Evolutionary conservation across 148 eudicot species (phyloP).

Genomic region (Silene latifolia): DNA sequence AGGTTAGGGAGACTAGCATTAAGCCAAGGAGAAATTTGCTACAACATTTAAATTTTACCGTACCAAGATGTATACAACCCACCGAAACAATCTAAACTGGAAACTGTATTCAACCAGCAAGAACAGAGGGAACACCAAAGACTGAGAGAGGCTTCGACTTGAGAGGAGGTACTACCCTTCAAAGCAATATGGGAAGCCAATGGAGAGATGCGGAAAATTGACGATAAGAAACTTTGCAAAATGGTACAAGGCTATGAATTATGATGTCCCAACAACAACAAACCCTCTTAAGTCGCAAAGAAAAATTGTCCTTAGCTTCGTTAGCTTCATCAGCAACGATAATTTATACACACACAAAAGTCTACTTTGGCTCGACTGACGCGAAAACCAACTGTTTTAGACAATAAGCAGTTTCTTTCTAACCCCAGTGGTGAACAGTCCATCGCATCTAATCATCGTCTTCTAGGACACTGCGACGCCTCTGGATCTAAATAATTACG

Average conservation of each 20-base stretch:
- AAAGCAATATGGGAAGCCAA: neutral
- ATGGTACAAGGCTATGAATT: neutral
- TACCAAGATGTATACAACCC: too few species aligned
- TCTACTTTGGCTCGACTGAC: neutral
- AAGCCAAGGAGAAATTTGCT: too few species aligned
- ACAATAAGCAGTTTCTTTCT: neutral
- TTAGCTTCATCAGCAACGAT: neutral
- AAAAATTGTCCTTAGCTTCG: neutral
- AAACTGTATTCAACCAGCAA: too few species aligned
- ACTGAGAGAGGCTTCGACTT: too few species aligned
- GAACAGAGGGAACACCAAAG: too few species aligned
- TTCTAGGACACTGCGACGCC: constrained; percentile 96
- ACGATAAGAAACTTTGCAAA: neutral
- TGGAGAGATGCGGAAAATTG: neutral
- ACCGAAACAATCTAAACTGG: too few species aligned
- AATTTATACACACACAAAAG: neutral
- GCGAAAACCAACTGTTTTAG: neutral
- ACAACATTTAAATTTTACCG: too few species aligned
- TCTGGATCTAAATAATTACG: constrained; percentile 58
- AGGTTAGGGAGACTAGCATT: too few species aligned
- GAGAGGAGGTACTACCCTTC: neutral
- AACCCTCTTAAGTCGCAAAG: neutral
- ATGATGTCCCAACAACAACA: neutral
- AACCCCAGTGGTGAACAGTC: neutral
- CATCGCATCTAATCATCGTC: constrained; percentile 65